Evolutionary conservation across 257 asterid genomes (phyloP), one percentile per base, ranked within the genome.

Genomic region (Oldenlandia corymbosa): DNA sequence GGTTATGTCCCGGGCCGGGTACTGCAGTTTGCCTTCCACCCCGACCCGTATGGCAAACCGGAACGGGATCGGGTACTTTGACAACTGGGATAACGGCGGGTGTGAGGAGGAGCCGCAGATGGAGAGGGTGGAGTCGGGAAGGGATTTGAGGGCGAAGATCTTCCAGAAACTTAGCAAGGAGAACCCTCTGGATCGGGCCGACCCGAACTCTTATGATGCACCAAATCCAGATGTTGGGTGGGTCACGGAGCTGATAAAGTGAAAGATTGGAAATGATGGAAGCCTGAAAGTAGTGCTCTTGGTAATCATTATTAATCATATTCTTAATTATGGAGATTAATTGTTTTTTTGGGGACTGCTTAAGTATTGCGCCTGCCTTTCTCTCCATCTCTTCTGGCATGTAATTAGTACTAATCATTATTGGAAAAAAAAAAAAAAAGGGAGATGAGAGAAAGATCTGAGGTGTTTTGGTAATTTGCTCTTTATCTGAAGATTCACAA

Each of bases 231-330:
- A 85, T 47, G 82, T 90, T 0, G 95, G 79, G 7, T 85, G 97
- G 97, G 85, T 90, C 2, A 68, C 88, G 65, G 94, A 90, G 30
- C 76, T 87, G 57, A 39, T 90, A 0, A 70, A 78, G 57, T 86
- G 69, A 71, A 42, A 42, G 21, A 26, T 30, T 10, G 4, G 60
- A 58, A 36, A 18, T 21, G 31, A 30, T 26, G 37, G 50, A 30
- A 56, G 45, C 56, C 24, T n/a, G 62, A 13, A 16, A 41, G 55
- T 51, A 58, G 63, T 1, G 16, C 8, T 32, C 39, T 43, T 16
- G 64, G 53, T 21, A 26, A 49, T 43, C 27, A 49, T 53, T 34
- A 42, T 42, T 36, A 27, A 36, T 31, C 3, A 62, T 64, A 42
- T 71, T 55, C 34, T 24, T 37, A 24, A 27, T 58, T 8, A 51